A percentile compares a stretch with the other conserved stretches of the same genome.
phyloP scores from a whole-genome alignment of 1,284 basidiomycete genomes.

The Veloboletus limbatus region DNA sequence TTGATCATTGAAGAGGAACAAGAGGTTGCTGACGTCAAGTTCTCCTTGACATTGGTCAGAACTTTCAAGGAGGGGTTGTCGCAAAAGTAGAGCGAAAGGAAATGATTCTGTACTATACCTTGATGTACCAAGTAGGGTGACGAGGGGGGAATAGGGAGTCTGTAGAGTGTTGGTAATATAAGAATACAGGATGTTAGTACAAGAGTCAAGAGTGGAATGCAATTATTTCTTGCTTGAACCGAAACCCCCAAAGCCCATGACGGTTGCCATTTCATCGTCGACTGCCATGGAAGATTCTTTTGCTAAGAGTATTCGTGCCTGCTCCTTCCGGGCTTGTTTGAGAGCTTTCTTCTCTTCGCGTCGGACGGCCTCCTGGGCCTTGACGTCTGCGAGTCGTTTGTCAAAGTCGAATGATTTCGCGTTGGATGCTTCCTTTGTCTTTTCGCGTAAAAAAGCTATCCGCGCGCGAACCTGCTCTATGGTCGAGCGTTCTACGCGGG shows the following conservation, averaged over 20 bases:
- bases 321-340: conserved; percentile 71
- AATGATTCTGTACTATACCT: conserved; percentile 23
- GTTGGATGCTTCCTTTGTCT: conserved; percentile 73
- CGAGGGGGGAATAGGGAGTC: neutral
- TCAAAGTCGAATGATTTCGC: conserved; percentile 94
- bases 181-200: conserved; percentile 33
- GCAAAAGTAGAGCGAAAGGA: neutral
- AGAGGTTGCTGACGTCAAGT: conserved; percentile 83
- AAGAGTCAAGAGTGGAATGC: neutral
- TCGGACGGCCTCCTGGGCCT: conserved; percentile 62
- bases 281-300: conserved; percentile 51
- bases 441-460: conserved; percentile 85
- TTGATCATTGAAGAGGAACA: conserved; percentile 79
- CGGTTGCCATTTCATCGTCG: conserved; percentile 68
- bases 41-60: conserved; percentile 62
- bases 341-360: conserved; percentile 69
- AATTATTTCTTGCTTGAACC: conserved; percentile 74
- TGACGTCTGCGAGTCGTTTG: conserved; percentile 80
- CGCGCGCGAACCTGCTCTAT: conserved; percentile 88
- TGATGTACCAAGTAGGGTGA: conserved; percentile 3
- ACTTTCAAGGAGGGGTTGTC: conserved; percentile 14
- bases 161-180: conserved; percentile 19
- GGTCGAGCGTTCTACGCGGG: conserved; percentile 86
- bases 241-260: conserved; percentile 96
- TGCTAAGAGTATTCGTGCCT: conserved; percentile 59